phyloP scores from a whole-genome alignment of 352 stramenopile species.

The Sclerospora graminicola region DNA sequence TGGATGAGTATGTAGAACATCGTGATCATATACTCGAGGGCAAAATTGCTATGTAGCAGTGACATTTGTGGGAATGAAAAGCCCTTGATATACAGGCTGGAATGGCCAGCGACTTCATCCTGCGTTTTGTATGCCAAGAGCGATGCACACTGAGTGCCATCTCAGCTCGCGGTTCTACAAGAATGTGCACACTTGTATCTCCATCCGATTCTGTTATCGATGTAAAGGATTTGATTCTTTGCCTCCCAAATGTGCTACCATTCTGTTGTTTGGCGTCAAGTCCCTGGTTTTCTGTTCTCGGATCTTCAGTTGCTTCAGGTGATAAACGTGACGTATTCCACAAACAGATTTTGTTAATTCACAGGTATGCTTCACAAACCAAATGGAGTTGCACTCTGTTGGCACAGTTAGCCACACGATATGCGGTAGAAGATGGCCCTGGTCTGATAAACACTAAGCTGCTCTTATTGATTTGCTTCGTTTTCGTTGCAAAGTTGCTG shows the following conservation, averaged over 20 bases:
- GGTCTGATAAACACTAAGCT: slow-evolving; percentile 31
- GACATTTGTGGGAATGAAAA: slow-evolving; percentile 83
- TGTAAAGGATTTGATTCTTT: no score
- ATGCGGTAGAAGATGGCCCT: slow-evolving; percentile 47
- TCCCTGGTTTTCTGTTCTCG: no score
- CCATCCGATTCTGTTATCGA: no score
- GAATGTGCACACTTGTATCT: slow-evolving; percentile 62
- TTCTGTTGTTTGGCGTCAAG: no score
- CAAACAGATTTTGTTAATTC: slow-evolving; percentile 19
- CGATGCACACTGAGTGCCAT: slow-evolving; percentile 57
- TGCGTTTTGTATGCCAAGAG: slow-evolving; percentile 87
- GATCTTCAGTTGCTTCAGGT: slow-evolving; percentile 74
- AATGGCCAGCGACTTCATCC: slow-evolving; percentile 81
- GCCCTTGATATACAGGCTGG: slow-evolving; percentile 67
- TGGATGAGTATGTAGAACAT: slow-evolving; percentile 76
- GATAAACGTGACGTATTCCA: slow-evolving; percentile 54
- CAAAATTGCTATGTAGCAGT: slow-evolving; percentile 47
- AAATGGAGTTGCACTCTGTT: slow-evolving; percentile 62
- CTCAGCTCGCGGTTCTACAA: slow-evolving; percentile 74
- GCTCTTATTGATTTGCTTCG: no score
- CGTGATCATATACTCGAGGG: slow-evolving; percentile 71
- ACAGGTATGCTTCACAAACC: slow-evolving; percentile 18
- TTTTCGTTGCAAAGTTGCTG: no score
- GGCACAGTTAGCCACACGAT: slow-evolving; percentile 51
- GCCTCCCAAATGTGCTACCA: no score